Base-by-base conservation (phyloP, 129 eudicot species). In the Artemisia annua region DNA sequence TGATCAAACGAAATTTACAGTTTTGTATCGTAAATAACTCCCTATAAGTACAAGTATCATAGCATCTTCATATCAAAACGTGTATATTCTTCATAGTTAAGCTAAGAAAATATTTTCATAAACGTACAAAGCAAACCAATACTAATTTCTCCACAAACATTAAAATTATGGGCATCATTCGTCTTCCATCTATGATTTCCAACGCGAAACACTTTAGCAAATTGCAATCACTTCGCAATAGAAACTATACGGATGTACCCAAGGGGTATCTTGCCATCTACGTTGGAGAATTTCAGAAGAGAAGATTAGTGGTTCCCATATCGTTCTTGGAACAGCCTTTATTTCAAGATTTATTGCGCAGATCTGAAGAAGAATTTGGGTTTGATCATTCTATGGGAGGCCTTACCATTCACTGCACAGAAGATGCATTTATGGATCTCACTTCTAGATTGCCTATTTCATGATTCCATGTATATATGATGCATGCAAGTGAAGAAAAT, bases 351-450 rank as follows among this genome's bases (percentile, higher is more conserved):
- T 70, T 85, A 74, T 71, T 88, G 71, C 80, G 71, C 0, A 57
- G 50, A 35, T 85, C 90, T 1, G 90, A 80, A 69, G 86, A 88
- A 24, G 95, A 85, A 72, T 88, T 82, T 19, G 90, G 88, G 48
- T 88, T 76, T 67, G 72, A 85, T 55, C 87, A 87, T 82, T 81
- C 87, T 0, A 79, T 72, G 80, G 94, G 94, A n/a, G 89, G 89
- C 16, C 76, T 87, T 3, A 89, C 96, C 16, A 82, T 89, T 78
- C 96, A 91, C 11, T 89, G 96, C 57, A 70, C 58, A 63, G 86
- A 87, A 70, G 84, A 87, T 16, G 78, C 20, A 17, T 83, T 89
- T 54, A 17, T 83, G 2, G 58, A 66, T 70, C 76, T 84, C 48
- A 86, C 85, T 75, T 78, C 88, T 62, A 57, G 76, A 51, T 66